Percentiles rank a stretch among this genome's conserved stretches.
These are phyloP conservation scores for Crithidia fasciculata DNA, from an alignment of 208 protist species.

Conservation along the genomic window DNA sequence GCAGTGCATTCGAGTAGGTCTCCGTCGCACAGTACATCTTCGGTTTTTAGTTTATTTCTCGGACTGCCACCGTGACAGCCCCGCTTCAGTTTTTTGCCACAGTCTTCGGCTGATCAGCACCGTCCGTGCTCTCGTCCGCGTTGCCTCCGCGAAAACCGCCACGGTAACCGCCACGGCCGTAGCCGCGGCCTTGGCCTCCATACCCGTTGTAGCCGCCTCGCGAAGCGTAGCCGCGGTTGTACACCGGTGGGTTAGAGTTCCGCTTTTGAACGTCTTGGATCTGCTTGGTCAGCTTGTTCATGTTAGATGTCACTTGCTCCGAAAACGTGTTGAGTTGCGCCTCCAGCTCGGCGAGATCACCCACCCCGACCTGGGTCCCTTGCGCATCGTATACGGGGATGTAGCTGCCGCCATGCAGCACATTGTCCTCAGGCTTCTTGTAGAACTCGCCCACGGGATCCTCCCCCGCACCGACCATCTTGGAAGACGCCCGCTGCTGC, in stretches of 20 bases:
- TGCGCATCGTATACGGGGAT: background rate
- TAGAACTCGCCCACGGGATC: background rate
- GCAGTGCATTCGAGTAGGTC: background rate
- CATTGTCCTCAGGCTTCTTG: conserved; percentile 1
- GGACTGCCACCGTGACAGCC: background rate
- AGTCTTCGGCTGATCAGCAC: background rate
- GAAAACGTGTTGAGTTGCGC: background rate
- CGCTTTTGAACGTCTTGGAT: background rate
- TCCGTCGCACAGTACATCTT: background rate
- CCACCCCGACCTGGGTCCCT: conserved; percentile 3
- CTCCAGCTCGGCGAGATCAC: background rate
- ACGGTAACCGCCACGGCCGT: conserved; percentile 1
- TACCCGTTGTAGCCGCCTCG: background rate
- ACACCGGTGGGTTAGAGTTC: background rate
- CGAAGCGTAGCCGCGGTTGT: background rate
- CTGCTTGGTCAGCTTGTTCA: conserved; percentile 2
- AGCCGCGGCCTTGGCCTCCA: background rate
- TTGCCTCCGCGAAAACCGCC: conserved; percentile 3
- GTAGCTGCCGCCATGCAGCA: conserved; percentile 1
- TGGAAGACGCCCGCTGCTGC: background rate
- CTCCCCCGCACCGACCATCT: background rate
- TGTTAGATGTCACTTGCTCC: background rate
- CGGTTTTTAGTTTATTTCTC: background rate
- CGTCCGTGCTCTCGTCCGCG: background rate
- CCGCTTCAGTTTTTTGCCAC: background rate